Percentiles rank a stretch among this genome's conserved stretches.
phyloP scores from a whole-genome alignment of 768 basidiomycete species.

The Candolleomyces aberdarensis region DNA sequence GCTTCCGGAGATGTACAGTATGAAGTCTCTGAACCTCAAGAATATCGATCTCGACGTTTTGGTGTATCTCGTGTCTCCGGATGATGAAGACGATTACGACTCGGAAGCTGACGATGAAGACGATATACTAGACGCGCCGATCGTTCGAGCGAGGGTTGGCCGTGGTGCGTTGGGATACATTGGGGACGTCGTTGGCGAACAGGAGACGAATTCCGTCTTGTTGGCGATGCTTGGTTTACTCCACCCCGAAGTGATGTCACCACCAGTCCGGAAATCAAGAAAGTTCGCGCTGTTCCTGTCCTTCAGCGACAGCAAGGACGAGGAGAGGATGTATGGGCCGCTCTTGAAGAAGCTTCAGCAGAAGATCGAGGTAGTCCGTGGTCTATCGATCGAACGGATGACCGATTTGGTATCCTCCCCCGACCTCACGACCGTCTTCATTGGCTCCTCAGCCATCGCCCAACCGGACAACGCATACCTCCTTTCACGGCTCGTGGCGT shows the following conservation, averaged over 20 bases:
- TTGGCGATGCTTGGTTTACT: constrained; percentile 31
- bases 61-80: no score
- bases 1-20: constrained; percentile 19
- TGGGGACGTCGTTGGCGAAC: constrained; percentile 29
- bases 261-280: constrained; percentile 12
- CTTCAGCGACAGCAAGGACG: constrained; percentile 12
- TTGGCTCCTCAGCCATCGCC: constrained; percentile 30
- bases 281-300: constrained; percentile 27
- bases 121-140: constrained; percentile 20
- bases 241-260: neutral
- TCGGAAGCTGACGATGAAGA: neutral
- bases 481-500: constrained; percentile 24
- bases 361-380: constrained; percentile 16
- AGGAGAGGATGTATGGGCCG: constrained; percentile 9
- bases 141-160: constrained; percentile 21
- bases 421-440: constrained; percentile 30
- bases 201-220: constrained; percentile 22
- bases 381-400: constrained; percentile 19
- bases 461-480: constrained; percentile 20
- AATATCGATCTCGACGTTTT: constrained; percentile 13
- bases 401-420: constrained; percentile 25
- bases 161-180: constrained; percentile 32
- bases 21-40: constrained; percentile 26
- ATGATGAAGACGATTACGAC: neutral
- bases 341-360: constrained; percentile 19